These are phyloP conservation scores for Typha latifolia DNA, from an alignment of 176 grass and related monocot genomes.

Conservation along the genomic window DNA sequence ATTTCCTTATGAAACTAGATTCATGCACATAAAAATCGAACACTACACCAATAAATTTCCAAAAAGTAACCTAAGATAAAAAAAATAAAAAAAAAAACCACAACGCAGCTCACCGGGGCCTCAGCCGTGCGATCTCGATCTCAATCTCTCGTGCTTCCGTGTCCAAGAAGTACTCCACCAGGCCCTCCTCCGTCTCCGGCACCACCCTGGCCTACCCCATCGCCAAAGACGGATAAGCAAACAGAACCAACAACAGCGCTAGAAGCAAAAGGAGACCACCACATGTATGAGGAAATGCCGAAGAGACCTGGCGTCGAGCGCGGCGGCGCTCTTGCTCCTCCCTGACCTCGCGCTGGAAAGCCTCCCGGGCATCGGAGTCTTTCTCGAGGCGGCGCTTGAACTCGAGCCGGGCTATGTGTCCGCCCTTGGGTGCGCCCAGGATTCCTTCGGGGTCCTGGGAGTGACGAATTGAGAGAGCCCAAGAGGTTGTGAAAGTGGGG, in stretches of 20 bases:
- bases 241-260: not conserved
- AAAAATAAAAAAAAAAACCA: not conserved
- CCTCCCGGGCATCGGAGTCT: constrained; percentile 51
- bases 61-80: not conserved
- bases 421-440: constrained; percentile 47
- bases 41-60: no score
- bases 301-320: constrained; percentile 43
- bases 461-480: no score
- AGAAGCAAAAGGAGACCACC: not conserved
- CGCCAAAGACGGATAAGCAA: not conserved
- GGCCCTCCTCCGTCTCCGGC: constrained; percentile 59
- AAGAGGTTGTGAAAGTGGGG: no score
- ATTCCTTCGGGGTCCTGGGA: constrained; percentile 76
- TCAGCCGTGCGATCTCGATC: constrained; percentile 69
- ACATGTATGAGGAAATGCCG: constrained; percentile 1
- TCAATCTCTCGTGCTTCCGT: constrained; percentile 85
- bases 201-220: constrained; percentile 42
- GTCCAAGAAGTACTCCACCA: constrained; percentile 90
- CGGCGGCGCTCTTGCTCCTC: constrained; percentile 73
- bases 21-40: no score
- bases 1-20: no score
- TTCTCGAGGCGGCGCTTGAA: constrained; percentile 55
- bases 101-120: constrained; percentile 22
- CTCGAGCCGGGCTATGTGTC: constrained; percentile 73
- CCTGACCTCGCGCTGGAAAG: constrained; percentile 54